phyloP scores from a whole-genome alignment of 2,329 filamentous ascomycete genomes.

The Hypoxylon sp. region DNA sequence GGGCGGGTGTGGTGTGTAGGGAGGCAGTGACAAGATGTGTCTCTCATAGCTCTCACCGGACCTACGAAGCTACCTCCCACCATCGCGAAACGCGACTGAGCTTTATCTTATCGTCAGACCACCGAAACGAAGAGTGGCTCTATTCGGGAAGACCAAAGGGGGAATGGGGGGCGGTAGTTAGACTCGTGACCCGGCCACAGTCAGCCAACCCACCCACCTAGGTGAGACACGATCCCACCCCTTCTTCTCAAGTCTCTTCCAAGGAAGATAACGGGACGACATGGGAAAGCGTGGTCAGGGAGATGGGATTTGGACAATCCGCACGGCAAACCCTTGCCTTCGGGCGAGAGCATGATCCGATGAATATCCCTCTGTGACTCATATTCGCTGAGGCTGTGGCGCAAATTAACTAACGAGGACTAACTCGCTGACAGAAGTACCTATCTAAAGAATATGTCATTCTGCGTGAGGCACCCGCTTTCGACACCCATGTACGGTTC shows the following conservation, averaged over 20 bases:
- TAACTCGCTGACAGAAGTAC: conserved; percentile 27
- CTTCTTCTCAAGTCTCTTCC: conserved; percentile 30
- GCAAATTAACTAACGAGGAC: conserved; percentile 19
- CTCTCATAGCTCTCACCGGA: conserved; percentile 45
- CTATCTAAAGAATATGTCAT: conserved; percentile 24
- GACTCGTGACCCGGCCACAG: conserved; percentile 51
- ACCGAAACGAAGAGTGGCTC: conserved; percentile 42
- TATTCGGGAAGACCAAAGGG: conserved; percentile 41
- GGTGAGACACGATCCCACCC: conserved; percentile 52
- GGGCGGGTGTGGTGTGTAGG: conserved; percentile 48
- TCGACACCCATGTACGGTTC: conserved; percentile 21
- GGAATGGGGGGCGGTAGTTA: conserved; percentile 46
- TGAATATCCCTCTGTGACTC: conserved; percentile 33
- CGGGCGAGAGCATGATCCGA: conserved; percentile 30
- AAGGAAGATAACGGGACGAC: conserved; percentile 33
- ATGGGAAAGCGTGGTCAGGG: conserved; percentile 43
- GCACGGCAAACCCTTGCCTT: conserved; percentile 12
- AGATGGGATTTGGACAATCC: conserved; percentile 45
- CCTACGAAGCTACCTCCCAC: conserved; percentile 36
- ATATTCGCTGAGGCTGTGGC: conserved; percentile 30
- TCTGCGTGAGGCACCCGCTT: conserved; percentile 34
- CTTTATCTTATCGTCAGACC: conserved; percentile 47
- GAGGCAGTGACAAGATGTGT: conserved; percentile 40
- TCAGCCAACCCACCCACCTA: conserved; percentile 52
- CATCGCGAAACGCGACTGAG: conserved; percentile 39